A percentile compares a stretch with the other conserved stretches of the same genome.
These are phyloP conservation scores for Ajuga chamaepitys DNA, from an alignment of 257 asterid genomes.

Conservation along the genomic window DNA sequence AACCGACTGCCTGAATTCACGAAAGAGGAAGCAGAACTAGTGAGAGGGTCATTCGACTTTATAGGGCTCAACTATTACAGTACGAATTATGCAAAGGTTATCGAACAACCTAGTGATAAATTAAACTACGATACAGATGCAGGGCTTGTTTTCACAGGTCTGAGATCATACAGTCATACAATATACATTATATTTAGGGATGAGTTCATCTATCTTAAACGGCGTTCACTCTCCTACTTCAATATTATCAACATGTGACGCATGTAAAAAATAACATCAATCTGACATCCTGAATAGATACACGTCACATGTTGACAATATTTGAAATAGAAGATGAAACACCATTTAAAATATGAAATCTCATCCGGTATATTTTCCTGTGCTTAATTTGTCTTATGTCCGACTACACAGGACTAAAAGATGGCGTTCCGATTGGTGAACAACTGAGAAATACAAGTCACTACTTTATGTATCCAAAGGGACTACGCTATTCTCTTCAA, in stretches of 20 bases:
- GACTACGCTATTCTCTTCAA: slow-evolving; percentile 12
- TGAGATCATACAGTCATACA: too few species aligned
- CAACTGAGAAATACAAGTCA: slow-evolving; percentile 5
- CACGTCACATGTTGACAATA: too few species aligned
- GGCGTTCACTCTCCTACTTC: too few species aligned
- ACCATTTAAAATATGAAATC: too few species aligned
- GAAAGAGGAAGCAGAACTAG: slow-evolving; percentile 13
- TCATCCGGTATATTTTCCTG: too few species aligned
- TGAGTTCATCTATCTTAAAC: too few species aligned
- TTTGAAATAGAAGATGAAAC: too few species aligned
- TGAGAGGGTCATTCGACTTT: slow-evolving; percentile 31
- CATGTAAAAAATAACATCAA: too few species aligned
- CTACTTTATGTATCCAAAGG: slow-evolving; percentile 24
- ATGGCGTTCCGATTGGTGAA: slow-evolving; percentile 14
- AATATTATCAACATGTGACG: too few species aligned
- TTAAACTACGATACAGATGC: slow-evolving; percentile 17
- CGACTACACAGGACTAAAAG: not conserved
- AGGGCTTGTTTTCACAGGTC: not conserved
- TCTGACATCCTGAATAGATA: too few species aligned
- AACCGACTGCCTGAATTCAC: slow-evolving; percentile 26
- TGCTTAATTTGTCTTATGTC: too few species aligned
- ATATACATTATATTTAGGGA: too few species aligned
- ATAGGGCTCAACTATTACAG: slow-evolving; percentile 29
- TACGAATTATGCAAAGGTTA: slow-evolving; percentile 3
- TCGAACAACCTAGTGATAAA: not conserved